Evolutionary conservation across 2,329 filamentous ascomycete genomes (phyloP), one percentile per base, ranked within the genome.

Genomic region (Penicillium sp.): DNA sequence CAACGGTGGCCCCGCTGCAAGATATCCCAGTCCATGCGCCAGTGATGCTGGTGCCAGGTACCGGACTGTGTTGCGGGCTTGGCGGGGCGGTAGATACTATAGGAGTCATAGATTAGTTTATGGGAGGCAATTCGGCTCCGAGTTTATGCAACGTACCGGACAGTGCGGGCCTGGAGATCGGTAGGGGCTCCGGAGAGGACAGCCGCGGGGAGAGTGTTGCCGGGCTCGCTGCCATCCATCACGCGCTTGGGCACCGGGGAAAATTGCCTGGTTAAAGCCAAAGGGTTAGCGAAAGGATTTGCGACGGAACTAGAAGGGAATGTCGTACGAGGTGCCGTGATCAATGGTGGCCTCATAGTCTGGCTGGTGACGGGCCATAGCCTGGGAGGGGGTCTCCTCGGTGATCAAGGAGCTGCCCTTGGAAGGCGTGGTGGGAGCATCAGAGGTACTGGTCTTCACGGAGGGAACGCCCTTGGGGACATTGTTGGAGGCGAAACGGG

Each of bases 11-110:
- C 94, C 79, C 95, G 97, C 66, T 82, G 77, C 30, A 97, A 81
- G 45, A 96, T 85, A 73, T 99, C 94, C 94, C 94, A 99, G 74
- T 99, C 94, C 91, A 99, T 95, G 47, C 92, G 88, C 94, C 94
- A 99, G 69, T 88, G 84, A 71, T 89, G 85, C 52, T 84, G 79
- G 70, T 90, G 86, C 89, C 90, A 96, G 66, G 85, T 84, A 61
- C 94, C 93, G 32, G 93, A 97, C 77, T 99, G 94, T 40, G 93
- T 97, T 34, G 94, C 93, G n/a, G 94, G 86, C 78, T 99, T 99
- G 54, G 90, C 72, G 46, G 91, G 91, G 67, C 88, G 86, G 81
- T 89, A 97, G 76, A 99, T 99, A 69, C 93, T 97, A 69, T 55
- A 34, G 10, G 51, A 45, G 42, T 36, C 29, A 26, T 53, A 16